Percentiles rank a stretch among this genome's conserved stretches.
Conservation (phyloP, 345 rosid species). For the Boechera retrofracta region DNA sequence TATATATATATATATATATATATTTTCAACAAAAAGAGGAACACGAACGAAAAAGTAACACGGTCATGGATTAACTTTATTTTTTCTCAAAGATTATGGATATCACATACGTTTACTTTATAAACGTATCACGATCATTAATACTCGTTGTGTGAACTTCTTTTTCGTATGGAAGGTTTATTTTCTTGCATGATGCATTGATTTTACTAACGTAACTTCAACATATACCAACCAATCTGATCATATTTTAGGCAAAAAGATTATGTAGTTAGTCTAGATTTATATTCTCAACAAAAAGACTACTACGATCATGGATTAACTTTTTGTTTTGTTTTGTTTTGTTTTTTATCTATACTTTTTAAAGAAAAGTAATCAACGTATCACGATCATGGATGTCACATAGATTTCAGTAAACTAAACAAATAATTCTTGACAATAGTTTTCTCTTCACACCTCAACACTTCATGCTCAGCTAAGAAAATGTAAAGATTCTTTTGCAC, state of each 20-base stretch:
- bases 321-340: background rate
- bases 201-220: conserved; percentile 3
- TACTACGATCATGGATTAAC: background rate
- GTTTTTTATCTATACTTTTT: background rate
- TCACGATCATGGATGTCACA: background rate
- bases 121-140: too few relatives aligned
- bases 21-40: too few relatives aligned
- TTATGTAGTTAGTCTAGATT: background rate
- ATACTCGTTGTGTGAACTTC: conserved; percentile 36
- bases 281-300: conserved; percentile 25
- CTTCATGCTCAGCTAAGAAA: background rate
- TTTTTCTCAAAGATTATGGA: too few relatives aligned
- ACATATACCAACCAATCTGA: conserved; percentile 1
- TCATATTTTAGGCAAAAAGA: conserved; percentile 13
- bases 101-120: too few relatives aligned
- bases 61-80: background rate
- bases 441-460: background rate
- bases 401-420: background rate
- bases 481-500: background rate
- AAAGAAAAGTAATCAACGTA: background rate
- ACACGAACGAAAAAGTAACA: too few relatives aligned
- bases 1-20: background rate
- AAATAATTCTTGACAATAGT: background rate
- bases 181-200: conserved; percentile 21
- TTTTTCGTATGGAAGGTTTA: background rate